Conservation (phyloP, 1,284 basidiomycete species). For the Megacollybia platyphylla region DNA sequence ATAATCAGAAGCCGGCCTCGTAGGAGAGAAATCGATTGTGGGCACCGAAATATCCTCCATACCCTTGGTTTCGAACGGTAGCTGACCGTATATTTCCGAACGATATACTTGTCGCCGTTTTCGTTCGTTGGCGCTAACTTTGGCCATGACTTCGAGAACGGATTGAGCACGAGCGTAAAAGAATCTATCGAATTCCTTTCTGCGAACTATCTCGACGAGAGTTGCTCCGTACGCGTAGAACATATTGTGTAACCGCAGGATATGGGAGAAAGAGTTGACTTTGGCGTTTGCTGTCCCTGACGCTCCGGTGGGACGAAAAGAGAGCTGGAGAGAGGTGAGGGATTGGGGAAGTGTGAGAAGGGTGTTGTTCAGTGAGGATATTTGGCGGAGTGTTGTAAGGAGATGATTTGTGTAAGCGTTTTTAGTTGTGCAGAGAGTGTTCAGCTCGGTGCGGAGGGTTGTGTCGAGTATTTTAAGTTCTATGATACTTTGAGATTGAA, state of each 20-base stretch:
- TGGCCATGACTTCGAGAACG: slow-evolving; percentile 75
- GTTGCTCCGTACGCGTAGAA: slow-evolving; percentile 90
- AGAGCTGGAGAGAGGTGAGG: slow-evolving; percentile 52
- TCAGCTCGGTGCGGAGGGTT: slow-evolving; percentile 46
- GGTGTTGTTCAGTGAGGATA: slow-evolving; percentile 65
- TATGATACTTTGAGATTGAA: slow-evolving; percentile 12
- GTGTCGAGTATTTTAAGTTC: slow-evolving; percentile 54
- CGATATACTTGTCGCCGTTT: slow-evolving; percentile 71
- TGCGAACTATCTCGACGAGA: slow-evolving; percentile 79
- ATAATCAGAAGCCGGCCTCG: slow-evolving; percentile 32
- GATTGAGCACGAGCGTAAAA: slow-evolving; percentile 69
- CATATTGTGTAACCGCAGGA: slow-evolving; percentile 81
- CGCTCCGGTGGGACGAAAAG: slow-evolving; percentile 32
- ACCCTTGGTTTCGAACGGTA: slow-evolving; percentile 67
- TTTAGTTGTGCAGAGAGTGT: slow-evolving; percentile 48
- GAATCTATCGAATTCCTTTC: slow-evolving; percentile 79
- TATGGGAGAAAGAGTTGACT: slow-evolving; percentile 74
- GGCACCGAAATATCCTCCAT: slow-evolving; percentile 65
- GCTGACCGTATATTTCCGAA: slow-evolving; percentile 64
- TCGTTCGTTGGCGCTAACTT: slow-evolving; percentile 60
- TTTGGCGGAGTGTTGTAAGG: slow-evolving; percentile 52
- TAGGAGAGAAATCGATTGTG: slow-evolving; percentile 63
- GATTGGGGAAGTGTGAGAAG: slow-evolving; percentile 57
- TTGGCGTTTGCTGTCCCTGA: slow-evolving; percentile 19
- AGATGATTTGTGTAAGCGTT: slow-evolving; percentile 69